These are phyloP conservation scores for Mycena alexandri DNA, from an alignment of 768 basidiomycete species.

Conservation along the genomic window DNA sequence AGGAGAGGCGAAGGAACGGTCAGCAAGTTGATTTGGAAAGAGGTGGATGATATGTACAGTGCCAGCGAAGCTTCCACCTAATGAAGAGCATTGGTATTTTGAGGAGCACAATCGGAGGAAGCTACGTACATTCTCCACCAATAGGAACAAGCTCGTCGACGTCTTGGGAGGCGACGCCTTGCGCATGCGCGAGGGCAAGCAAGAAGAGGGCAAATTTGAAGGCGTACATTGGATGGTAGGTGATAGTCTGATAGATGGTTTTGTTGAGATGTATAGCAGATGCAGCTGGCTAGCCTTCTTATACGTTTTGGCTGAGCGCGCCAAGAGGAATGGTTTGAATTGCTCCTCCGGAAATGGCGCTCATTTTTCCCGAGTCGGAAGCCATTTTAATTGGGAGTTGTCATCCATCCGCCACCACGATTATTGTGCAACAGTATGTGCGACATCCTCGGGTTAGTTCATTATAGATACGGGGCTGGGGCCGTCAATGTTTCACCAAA, in stretches of 20 bases:
- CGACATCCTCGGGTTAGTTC: too few relatives aligned
- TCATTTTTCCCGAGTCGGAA: neutral
- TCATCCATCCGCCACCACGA: neutral
- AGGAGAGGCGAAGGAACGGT: neutral
- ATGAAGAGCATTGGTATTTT: neutral
- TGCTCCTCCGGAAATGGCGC: neutral
- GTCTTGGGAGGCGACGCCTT: conserved; percentile 16
- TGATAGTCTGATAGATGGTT: neutral
- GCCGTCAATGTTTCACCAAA: neutral
- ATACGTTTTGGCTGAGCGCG: neutral
- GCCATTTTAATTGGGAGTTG: conserved; percentile 1
- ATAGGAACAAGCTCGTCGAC: conserved; percentile 11
- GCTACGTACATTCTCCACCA: conserved; percentile 23
- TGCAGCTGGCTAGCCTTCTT: conserved; percentile 7
- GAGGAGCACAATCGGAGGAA: neutral
- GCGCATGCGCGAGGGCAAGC: conserved; percentile 9
- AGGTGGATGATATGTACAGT: conserved; percentile 27
- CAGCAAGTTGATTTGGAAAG: too few relatives aligned
- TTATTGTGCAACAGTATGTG: neutral
- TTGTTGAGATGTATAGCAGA: neutral
- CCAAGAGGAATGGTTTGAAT: conserved; percentile 4
- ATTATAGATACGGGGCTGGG: neutral
- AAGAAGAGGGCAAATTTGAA: conserved; percentile 20
- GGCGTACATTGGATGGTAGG: conserved; percentile 23
- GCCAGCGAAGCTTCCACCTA: conserved; percentile 27